Percentiles rank a stretch among this genome's conserved stretches.
phyloP scores from a whole-genome alignment of 2,329 filamentous ascomycete species.

The Samsoniella hepiali region DNA sequence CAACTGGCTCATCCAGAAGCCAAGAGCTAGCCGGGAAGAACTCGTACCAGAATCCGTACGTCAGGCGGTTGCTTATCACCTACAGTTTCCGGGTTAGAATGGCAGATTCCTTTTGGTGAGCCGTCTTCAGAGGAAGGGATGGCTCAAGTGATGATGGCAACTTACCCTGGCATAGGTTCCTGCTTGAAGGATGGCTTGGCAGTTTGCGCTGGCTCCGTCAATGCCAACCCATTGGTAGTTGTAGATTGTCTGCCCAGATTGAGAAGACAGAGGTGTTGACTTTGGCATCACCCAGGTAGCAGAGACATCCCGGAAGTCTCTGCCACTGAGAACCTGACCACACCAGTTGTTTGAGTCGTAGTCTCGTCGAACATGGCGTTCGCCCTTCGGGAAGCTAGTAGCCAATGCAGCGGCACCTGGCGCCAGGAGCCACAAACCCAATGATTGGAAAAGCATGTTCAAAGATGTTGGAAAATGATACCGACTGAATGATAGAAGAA shows the following conservation, averaged over 20 bases:
- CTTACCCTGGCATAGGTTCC: constrained; percentile 1
- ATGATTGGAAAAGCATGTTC: too few relatives aligned
- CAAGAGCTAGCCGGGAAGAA: background rate
- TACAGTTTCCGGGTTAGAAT: background rate
- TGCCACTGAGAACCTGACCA: background rate
- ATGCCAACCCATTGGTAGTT: constrained; percentile 4
- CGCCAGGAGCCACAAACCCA: background rate
- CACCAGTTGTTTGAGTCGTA: constrained; percentile 1
- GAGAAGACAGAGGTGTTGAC: background rate
- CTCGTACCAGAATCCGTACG: constrained; percentile 8
- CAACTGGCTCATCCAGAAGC: background rate
- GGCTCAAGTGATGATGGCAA: background rate
- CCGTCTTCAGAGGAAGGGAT: too few relatives aligned
- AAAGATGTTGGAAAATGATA: too few relatives aligned
- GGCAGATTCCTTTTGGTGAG: too few relatives aligned
- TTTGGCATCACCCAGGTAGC: background rate
- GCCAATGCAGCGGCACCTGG: background rate
- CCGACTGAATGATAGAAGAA: too few relatives aligned
- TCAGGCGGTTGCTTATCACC: background rate
- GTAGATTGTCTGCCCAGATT: background rate
- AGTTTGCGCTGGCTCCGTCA: background rate
- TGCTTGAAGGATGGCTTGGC: background rate
- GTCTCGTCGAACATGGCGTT: background rate
- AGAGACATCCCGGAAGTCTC: background rate
- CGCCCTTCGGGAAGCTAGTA: too few relatives aligned